phyloP scores from a whole-genome alignment of 306 rosid species.

The Malus orientalis region DNA sequence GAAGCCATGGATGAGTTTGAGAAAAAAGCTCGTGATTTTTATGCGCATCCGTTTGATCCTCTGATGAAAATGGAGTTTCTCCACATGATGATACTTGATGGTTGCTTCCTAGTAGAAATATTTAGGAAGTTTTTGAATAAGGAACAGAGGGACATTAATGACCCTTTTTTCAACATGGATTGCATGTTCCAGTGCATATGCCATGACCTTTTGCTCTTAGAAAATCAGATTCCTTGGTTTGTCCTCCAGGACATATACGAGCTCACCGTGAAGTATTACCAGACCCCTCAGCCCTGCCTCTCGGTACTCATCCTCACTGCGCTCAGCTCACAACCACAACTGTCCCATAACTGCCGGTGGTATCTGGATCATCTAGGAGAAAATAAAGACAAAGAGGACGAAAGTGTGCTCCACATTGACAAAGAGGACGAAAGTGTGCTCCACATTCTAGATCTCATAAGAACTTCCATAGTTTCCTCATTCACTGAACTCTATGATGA shows the following conservation, averaged over 20 bases:
- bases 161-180: conserved; percentile 14
- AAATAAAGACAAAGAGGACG: neutral
- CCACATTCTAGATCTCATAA: neutral
- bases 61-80: neutral
- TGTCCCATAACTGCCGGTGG: neutral
- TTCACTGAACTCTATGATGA: neutral
- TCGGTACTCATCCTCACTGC: neutral
- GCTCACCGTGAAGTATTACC: neutral
- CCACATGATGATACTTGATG: conserved; percentile 11
- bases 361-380: neutral
- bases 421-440: too few species aligned
- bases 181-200: conserved; percentile 9
- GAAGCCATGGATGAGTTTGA: neutral
- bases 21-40: neutral
- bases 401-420: neutral
- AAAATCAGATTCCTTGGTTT: conserved; percentile 27
- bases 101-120: conserved; percentile 16
- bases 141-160: neutral
- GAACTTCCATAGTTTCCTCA: neutral
- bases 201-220: conserved; percentile 16
- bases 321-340: neutral
- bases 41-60: neutral
- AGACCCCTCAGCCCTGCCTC: neutral
- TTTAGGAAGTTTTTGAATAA: neutral
- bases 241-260: conserved; percentile 1